phyloP scores from a whole-genome alignment of 768 basidiomycete genomes.

The Lactarius hatsudake region DNA sequence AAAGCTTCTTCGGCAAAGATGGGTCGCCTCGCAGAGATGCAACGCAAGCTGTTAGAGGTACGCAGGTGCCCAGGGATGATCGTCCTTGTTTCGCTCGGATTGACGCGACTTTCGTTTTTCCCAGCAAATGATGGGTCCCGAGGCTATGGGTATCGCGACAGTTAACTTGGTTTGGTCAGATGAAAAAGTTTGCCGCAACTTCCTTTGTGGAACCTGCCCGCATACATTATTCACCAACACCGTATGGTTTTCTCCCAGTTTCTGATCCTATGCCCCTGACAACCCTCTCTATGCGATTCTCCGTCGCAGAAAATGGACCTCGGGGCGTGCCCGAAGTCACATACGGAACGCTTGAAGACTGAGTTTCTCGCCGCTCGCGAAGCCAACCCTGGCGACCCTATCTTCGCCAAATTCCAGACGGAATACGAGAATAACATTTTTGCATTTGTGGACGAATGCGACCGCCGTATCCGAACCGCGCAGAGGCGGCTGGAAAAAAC shows the following conservation, averaged over 20 bases:
- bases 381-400: conserved; percentile 71
- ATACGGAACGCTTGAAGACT: conserved; percentile 89
- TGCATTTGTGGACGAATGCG: conserved; percentile 96
- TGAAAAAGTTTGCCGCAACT: conserved; percentile 98
- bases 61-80: conserved; percentile 17
- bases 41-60: conserved; percentile 83
- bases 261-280: not conserved
- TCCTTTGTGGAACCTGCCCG: conserved; percentile 97
- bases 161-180: conserved; percentile 91
- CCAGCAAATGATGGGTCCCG: conserved; percentile 99
- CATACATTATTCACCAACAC: conserved; percentile 98
- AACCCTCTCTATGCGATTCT: not conserved
- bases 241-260: conserved; percentile 45
- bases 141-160: conserved; percentile 96
- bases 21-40: conserved; percentile 97
- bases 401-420: conserved; percentile 84
- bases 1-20: conserved; percentile 43
- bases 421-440: conserved; percentile 97
- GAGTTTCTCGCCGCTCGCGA: conserved; percentile 83
- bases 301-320: conserved; percentile 95
- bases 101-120: conserved; percentile 33
- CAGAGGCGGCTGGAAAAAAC: conserved; percentile 98
- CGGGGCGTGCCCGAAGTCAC: conserved; percentile 94
- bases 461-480: conserved; percentile 89
- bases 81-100: conserved; percentile 12